phyloP scores from a whole-genome alignment of 192 early-diverging fungal species.

The Rhizoclosmatium sp. region DNA sequence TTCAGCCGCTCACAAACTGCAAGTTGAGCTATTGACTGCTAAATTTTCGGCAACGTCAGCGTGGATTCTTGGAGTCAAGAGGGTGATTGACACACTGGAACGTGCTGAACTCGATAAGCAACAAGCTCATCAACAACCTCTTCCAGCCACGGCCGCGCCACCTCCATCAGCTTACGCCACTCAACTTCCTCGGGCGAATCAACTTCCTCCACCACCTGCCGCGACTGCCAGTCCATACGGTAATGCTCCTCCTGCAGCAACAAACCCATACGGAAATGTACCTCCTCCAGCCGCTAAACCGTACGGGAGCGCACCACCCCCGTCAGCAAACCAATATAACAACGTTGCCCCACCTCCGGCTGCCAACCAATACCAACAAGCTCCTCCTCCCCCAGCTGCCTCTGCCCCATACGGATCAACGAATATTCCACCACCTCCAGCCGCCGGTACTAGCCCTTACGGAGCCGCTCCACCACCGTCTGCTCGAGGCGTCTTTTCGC shows the following conservation, averaged over 20 bases:
- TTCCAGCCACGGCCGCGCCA: background rate
- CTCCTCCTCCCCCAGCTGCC: slow-evolving; percentile 25
- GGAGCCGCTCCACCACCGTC: background rate
- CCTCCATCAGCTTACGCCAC: background rate
- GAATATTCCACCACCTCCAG: background rate
- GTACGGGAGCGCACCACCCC: background rate
- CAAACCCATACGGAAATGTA: background rate
- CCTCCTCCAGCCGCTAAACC: slow-evolving; percentile 1
- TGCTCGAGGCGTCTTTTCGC: background rate
- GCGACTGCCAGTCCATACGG: background rate
- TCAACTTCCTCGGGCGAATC: background rate
- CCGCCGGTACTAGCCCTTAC: background rate
- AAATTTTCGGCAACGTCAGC: slow-evolving; percentile 68
- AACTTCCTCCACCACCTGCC: slow-evolving; percentile 1
- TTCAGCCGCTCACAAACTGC: slow-evolving; percentile 60
- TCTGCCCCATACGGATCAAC: slow-evolving; percentile 8
- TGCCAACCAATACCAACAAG: background rate
- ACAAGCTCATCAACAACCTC: slow-evolving; percentile 5
- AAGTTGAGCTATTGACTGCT: slow-evolving; percentile 75
- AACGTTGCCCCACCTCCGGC: background rate
- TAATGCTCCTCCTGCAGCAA: slow-evolving; percentile 3
- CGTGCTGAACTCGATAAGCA: slow-evolving; percentile 26
- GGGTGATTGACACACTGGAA: slow-evolving; percentile 65
- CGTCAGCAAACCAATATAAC: background rate
- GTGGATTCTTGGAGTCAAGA: slow-evolving; percentile 77